These are phyloP conservation scores for Cutaneotrichosporon sp. DNA, from an alignment of 1,284 basidiomycete species.

Conservation along the genomic window DNA sequence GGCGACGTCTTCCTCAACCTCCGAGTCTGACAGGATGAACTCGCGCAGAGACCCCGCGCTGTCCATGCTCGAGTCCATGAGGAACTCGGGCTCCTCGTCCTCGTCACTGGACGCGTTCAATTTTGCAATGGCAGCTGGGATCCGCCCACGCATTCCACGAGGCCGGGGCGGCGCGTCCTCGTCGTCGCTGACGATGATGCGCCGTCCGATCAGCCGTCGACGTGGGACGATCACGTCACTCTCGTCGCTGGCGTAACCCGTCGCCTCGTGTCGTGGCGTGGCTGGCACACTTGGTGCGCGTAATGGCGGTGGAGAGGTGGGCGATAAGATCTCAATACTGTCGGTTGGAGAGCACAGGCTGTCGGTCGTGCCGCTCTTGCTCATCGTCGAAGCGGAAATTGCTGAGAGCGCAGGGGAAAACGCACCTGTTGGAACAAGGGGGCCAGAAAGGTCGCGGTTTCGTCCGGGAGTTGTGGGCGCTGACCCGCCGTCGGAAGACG, in stretches of 20 bases:
- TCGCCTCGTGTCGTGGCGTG: conserved; percentile 8
- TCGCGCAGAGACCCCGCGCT: conserved; percentile 12
- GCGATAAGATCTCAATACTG: conserved; percentile 10
- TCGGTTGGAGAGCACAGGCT: neutral
- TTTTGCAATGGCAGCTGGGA: conserved; percentile 11
- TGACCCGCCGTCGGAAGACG: conserved; percentile 6
- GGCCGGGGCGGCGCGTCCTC: conserved; percentile 8
- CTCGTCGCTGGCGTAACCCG: conserved; percentile 14
- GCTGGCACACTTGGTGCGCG: conserved; percentile 2
- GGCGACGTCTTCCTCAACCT: conserved; percentile 9
- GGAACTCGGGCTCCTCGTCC: conserved; percentile 7
- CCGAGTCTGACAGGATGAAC: conserved; percentile 7
- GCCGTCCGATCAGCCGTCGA: neutral
- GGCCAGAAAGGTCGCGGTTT: neutral
- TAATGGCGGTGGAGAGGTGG: conserved; percentile 4
- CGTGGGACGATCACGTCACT: conserved; percentile 10
- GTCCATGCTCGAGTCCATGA: conserved; percentile 5
- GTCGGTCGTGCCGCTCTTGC: conserved; percentile 6
- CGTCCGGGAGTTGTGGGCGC: conserved; percentile 3
- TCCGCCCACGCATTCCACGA: conserved; percentile 1
- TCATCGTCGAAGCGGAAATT: neutral
- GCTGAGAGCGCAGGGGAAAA: neutral
- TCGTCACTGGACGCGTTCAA: conserved; percentile 11
- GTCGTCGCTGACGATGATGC: conserved; percentile 15
- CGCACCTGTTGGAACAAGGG: neutral